These are phyloP conservation scores for Leishmania tarentolae DNA, from an alignment of 208 protist species.

Conservation along the genomic window DNA sequence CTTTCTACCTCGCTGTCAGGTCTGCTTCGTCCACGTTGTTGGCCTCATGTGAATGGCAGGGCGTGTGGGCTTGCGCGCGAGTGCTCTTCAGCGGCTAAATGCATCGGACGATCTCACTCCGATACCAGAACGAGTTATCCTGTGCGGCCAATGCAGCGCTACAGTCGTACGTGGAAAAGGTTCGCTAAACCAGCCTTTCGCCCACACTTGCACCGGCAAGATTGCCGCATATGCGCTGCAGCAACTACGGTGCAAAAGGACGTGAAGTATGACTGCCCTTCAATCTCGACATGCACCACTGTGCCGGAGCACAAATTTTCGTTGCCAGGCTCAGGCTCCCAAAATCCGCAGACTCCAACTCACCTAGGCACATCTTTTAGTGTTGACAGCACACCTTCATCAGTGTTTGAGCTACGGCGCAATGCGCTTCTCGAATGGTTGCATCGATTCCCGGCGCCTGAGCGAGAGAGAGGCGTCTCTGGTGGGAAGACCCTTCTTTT, in stretches of 20 bases:
- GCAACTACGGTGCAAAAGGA: slow-evolving; percentile 1
- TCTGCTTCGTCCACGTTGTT: not conserved
- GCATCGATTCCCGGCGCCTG: not conserved
- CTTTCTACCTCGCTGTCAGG: not conserved
- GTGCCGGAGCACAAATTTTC: not conserved
- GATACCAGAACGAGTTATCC: not conserved
- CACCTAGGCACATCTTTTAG: not conserved
- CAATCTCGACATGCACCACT: not conserved
- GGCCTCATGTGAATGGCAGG: not conserved
- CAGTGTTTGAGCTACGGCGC: slow-evolving; percentile 14
- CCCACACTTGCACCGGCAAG: slow-evolving; percentile 47
- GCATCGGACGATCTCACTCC: not conserved
- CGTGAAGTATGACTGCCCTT: not conserved
- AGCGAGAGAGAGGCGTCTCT: not conserved
- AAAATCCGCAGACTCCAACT: not conserved
- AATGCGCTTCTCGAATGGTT: slow-evolving; percentile 20
- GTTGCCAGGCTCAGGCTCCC: not conserved
- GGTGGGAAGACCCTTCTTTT: not conserved
- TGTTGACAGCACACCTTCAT: not conserved
- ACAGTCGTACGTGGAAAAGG: not conserved
- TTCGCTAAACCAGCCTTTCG: slow-evolving; percentile 19
- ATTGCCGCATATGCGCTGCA: slow-evolving; percentile 44
- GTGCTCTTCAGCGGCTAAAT: not conserved
- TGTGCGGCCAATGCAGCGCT: not conserved
- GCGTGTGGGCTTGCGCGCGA: not conserved